Percentiles rank a stretch among this genome's conserved stretches.
These are phyloP conservation scores for Plantago elongata DNA, from an alignment of 257 asterid species.

Conservation along the genomic window DNA sequence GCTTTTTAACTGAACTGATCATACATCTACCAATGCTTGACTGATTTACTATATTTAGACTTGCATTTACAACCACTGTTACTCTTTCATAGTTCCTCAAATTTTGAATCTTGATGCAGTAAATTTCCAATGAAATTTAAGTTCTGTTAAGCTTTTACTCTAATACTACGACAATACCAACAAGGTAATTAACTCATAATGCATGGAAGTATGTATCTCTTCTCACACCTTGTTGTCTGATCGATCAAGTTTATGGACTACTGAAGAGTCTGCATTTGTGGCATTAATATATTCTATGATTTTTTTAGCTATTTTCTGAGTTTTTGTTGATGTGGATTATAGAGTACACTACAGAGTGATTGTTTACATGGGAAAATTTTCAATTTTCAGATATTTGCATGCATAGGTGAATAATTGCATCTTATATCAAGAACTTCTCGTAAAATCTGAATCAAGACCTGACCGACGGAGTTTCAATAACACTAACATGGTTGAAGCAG, in stretches of 20 bases:
- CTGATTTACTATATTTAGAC: not conserved
- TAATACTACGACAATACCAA: too few species aligned
- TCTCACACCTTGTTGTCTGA: too few species aligned
- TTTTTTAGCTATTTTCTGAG: too few species aligned
- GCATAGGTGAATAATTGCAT: not conserved
- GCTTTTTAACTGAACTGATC: not conserved
- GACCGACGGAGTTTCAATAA: not conserved
- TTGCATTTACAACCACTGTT: not conserved
- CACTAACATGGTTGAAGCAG: conserved; percentile 27
- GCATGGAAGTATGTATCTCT: too few species aligned
- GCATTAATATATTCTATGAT: too few species aligned
- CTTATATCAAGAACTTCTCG: conserved; percentile 9
- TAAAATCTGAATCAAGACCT: not conserved
- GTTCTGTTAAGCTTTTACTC: not conserved
- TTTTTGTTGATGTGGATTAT: too few species aligned
- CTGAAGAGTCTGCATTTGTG: too few species aligned
- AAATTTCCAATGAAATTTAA: not conserved
- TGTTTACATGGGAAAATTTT: not conserved
- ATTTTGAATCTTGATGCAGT: not conserved
- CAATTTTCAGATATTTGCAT: not conserved
- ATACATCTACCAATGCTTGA: not conserved
- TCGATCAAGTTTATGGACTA: too few species aligned
- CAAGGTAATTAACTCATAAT: too few species aligned
- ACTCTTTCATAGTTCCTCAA: not conserved
- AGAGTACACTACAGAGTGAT: too few species aligned